Evolutionary conservation across 2,329 filamentous ascomycete genomes (phyloP).

Genomic region (Beauveria sp.): DNA sequence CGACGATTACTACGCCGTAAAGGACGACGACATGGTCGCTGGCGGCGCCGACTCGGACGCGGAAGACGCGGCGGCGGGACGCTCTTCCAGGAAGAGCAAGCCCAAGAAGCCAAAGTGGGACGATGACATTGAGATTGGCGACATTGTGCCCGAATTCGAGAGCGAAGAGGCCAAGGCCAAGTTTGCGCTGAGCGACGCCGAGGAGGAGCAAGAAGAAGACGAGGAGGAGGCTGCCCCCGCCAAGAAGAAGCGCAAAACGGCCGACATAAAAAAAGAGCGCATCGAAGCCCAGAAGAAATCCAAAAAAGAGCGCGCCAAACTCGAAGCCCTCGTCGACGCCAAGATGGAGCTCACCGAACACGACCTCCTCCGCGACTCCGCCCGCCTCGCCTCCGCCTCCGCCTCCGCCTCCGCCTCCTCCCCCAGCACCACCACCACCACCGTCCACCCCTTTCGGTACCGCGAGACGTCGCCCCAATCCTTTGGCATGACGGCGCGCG

Average conservation of each 20-base stretch:
- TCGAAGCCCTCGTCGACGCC: conserved; percentile 79
- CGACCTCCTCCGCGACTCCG: conserved; percentile 45
- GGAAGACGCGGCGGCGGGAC: conserved; percentile 26
- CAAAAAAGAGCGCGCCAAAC: conserved; percentile 70
- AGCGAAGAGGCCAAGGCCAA: conserved; percentile 50
- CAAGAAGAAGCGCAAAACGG: conserved; percentile 53
- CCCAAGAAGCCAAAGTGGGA: conserved; percentile 70
- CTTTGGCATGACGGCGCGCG: conserved; percentile 81
- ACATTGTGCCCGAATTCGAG: conserved; percentile 80
- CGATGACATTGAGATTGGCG: conserved; percentile 95
- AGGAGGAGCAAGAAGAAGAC: conserved; percentile 28
- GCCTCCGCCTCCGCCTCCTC: conserved; percentile 14
- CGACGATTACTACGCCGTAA: conserved; percentile 80
- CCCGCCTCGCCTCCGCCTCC: conserved; percentile 24
- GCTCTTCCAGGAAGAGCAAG: conserved; percentile 45
- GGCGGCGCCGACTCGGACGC: conserved; percentile 55
- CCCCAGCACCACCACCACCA: not conserved
- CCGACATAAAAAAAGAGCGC: conserved; percentile 54
- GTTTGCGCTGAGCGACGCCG: conserved; percentile 44
- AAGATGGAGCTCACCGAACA: conserved; percentile 68
- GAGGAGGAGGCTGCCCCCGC: conserved; percentile 34
- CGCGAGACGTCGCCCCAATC: conserved; percentile 85
- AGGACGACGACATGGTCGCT: conserved; percentile 43
- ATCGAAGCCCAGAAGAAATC: conserved; percentile 58
- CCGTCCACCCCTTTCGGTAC: conserved; percentile 63